phyloP scores from a whole-genome alignment of 2,329 filamentous ascomycete genomes.

The Arthrobotrys sphaeroides region DNA sequence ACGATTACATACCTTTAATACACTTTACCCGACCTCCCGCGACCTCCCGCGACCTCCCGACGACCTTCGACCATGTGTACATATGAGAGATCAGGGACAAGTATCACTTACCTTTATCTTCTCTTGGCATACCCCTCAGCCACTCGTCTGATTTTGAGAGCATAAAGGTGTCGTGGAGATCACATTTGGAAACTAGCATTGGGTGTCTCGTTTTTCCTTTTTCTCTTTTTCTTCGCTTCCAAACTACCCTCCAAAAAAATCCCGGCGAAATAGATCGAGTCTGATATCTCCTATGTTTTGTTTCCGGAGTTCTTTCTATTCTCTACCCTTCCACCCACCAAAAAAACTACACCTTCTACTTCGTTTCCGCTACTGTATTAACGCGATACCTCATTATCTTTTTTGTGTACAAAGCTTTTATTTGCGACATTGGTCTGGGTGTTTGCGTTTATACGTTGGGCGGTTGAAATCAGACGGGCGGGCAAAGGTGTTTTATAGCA shows the following conservation, averaged over 20 bases:
- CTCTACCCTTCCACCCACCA: constrained; percentile 1
- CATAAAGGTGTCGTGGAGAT: constrained; percentile 35
- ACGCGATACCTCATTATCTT: constrained; percentile 33
- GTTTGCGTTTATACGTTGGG: constrained; percentile 36
- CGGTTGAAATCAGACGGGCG: constrained; percentile 45
- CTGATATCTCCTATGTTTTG: constrained; percentile 43
- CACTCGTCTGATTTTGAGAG: constrained; percentile 23
- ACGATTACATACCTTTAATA: constrained; percentile 53
- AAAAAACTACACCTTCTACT: constrained; percentile 29
- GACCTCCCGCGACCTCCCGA: constrained; percentile 54
- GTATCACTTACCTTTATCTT: constrained; percentile 52
- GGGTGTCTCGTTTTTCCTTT: constrained; percentile 22
- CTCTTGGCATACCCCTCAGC: constrained; percentile 6
- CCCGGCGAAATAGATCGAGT: constrained; percentile 51
- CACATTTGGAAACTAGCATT: constrained; percentile 30
- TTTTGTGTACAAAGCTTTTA: constrained; percentile 51
- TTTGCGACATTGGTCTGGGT: constrained; percentile 30
- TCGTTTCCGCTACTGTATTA: constrained; percentile 45
- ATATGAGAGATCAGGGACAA: constrained; percentile 56
- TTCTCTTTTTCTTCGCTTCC: not conserved
- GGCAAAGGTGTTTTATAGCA: constrained; percentile 27
- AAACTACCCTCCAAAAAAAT: constrained; percentile 18
- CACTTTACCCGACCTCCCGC: constrained; percentile 48
- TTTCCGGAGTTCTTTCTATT: constrained; percentile 41
- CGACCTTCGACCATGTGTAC: constrained; percentile 55